These are phyloP conservation scores for Scutellaria minor DNA, from an alignment of 257 asterid species.

Conservation along the genomic window DNA sequence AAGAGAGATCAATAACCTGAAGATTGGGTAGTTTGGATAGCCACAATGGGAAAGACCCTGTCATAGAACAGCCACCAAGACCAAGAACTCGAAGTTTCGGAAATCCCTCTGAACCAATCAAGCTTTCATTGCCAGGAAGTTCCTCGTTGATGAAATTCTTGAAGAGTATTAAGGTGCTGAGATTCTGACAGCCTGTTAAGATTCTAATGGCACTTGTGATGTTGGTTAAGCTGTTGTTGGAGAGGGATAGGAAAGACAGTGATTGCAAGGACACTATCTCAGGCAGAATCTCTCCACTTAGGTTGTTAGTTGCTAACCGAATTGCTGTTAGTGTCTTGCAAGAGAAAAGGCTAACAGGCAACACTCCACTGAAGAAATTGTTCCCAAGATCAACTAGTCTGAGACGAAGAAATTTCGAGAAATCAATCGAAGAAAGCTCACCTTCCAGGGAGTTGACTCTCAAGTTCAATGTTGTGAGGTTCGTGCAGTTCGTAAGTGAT, in stretches of 20 bases:
- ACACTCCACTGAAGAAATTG: constrained; percentile 58
- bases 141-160: constrained; percentile 62
- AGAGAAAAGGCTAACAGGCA: constrained; percentile 67
- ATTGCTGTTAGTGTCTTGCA: constrained; percentile 75
- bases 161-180: constrained; percentile 63
- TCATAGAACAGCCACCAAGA: constrained; percentile 67
- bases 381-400: constrained; percentile 76
- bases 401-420: constrained; percentile 68
- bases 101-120: constrained; percentile 49
- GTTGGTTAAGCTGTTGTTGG: constrained; percentile 74
- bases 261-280: constrained; percentile 53
- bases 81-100: constrained; percentile 64
- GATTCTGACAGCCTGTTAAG: constrained; percentile 65
- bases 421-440: constrained; percentile 63
- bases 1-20: constrained; percentile 72
- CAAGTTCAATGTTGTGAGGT: constrained; percentile 58
- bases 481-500: constrained; percentile 73
- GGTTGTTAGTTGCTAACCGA: constrained; percentile 68
- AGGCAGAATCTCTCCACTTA: constrained; percentile 66
- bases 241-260: constrained; percentile 72
- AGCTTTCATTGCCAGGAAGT: constrained; percentile 49
- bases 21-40: constrained; percentile 51
- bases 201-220: constrained; percentile 58
- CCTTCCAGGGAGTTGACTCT: constrained; percentile 76
- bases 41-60: constrained; percentile 74